Base-by-base conservation (phyloP, 139 green algal genomes). In the Micromonas pusilla region DNA sequence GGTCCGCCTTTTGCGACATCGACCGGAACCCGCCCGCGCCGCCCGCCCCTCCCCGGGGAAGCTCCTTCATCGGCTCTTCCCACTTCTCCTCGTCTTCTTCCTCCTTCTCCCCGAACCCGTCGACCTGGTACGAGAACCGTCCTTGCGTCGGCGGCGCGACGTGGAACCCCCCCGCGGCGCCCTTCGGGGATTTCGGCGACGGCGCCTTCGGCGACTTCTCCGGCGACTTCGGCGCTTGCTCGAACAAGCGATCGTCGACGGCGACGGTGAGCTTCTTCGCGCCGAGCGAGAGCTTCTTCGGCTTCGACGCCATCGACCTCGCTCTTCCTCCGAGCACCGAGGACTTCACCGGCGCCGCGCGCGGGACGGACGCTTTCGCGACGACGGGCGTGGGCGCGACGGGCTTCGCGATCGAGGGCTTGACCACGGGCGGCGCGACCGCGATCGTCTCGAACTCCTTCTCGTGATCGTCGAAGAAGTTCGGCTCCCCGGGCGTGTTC, bases 241-340 rank as follows among this genome's bases (percentile, higher is more conserved):
- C 80, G 67, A 84, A 87, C 53, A 87, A 20, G 81, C 66, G 86
- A 1, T 95, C 90, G 78, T 96, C 90, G 13, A 85, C 85, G 80
- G 94, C 92, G 20, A 72, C 76, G 0, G 82, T 82, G 74, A 96
- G 84, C 86, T 96, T 96, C 82, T 93, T 93, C 23, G 96, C 84
- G 19, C 92, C 92, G 71, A 97, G 80, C 9, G 92, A 91, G 28
- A 26, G 30, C 21, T 25, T 37, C 39, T 81, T 81, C 63, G 65
- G 39, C 38, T 39, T 37, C 32, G 32, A 73, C 52, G 63, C 60
- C 3, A 36, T 21, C 25, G 52, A 13, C 68, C 16, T n/a, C 2
- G 54, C 38, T n/a, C 60, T 91, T 83, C 54, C 78, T 78, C 78
- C 80, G 39, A 25, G 30, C 0, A 26, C 71, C 0, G 83, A 73